Evolutionary conservation across 1,139 yeast species (phyloP), one percentile per base, ranked within the genome.

Genomic region (Sugiyamaella japonica): DNA sequence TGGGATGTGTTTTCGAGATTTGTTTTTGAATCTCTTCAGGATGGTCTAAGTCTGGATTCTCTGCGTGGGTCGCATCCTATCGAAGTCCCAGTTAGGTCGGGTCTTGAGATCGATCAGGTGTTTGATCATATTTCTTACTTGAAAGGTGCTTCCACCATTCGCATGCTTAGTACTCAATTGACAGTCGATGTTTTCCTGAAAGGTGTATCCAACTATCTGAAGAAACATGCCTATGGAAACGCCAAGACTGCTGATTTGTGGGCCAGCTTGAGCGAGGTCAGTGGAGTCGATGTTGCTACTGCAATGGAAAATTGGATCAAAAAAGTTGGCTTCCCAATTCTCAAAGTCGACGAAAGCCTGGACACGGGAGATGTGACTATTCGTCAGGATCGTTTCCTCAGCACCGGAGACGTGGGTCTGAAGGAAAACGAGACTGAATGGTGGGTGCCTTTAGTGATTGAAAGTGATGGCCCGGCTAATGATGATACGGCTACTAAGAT

Each of bases 61-160:
- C 76, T 86, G 62, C 78, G 89, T 69, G 82, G 85, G 45, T 85
- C 90, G 8, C 95, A 86, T 67, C 90, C 95, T 28, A 83, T 86
- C 60, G 87, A 85, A 67, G 93, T 86, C 7, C 86, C 89, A 8
- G 89, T 86, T 13, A 75, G 80, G 61, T 80, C 81, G 62, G 90
- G 89, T 17, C 82, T 82, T 60, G 91, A 86, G 64, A 84, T 86
- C 62, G 86, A 85, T 67, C 91, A 86, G 72, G 81, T 86, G 51
- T 86, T 86, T 67, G 93, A 86, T 67, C 84, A 86, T 50, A 86
- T 86, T 58, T 85, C 90, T 9, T 86, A 86, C 69, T 75, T 82
- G 58, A 86, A 86, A 73, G 95, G 93, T 54, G 85, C 89, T n/a
- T 82, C 89, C 4, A 76, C 85, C 40, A 81, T 86, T 62, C 77